Conservation (phyloP, 495 filamentous ascomycete species). For the Ramalina peruviana region DNA sequence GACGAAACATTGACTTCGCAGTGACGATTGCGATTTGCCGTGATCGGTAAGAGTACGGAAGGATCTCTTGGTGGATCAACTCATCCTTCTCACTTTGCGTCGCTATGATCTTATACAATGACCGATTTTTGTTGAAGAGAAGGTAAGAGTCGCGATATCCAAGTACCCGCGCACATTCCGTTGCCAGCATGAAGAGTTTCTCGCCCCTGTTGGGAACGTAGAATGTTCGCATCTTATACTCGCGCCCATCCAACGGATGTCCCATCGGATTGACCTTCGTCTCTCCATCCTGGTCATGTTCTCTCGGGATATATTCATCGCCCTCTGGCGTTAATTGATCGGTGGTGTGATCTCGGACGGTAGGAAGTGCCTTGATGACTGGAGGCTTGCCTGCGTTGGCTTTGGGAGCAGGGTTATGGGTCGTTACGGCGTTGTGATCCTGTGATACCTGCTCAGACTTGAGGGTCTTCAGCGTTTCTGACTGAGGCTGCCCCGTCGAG, state of each 20-base stretch:
- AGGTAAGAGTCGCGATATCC: slow-evolving; percentile 96
- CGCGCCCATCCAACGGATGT: slow-evolving; percentile 62
- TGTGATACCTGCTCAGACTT: slow-evolving; percentile 58
- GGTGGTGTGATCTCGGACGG: slow-evolving; percentile 92
- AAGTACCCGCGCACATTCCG: slow-evolving; percentile 88
- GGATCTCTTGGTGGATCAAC: slow-evolving; percentile 82
- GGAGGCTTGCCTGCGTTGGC: slow-evolving; percentile 72
- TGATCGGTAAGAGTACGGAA: slow-evolving; percentile 95
- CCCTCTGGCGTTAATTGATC: slow-evolving; percentile 83
- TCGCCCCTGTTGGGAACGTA: slow-evolving; percentile 76
- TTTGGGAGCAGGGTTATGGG: slow-evolving; percentile 67
- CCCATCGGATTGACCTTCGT: slow-evolving; percentile 82
- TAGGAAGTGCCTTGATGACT: slow-evolving; percentile 87
- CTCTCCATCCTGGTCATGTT: slow-evolving; percentile 83
- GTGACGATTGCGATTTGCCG: slow-evolving; percentile 98
- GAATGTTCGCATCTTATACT: slow-evolving; percentile 91
- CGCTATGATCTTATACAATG: slow-evolving; percentile 95
- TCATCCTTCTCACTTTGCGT: slow-evolving; percentile 94
- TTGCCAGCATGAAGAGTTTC: slow-evolving; percentile 97
- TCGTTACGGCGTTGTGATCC: slow-evolving; percentile 36
- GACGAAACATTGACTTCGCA: slow-evolving; percentile 96
- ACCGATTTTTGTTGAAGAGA: slow-evolving; percentile 97
- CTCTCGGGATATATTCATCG: slow-evolving; percentile 93
- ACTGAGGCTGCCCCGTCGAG: slow-evolving; percentile 33
- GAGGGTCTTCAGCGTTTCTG: slow-evolving; percentile 55